Percentiles rank a stretch among this genome's conserved stretches.
Evolutionary conservation across 495 filamentous ascomycete genomes (phyloP).

Genomic region (Penicillium canescens): DNA sequence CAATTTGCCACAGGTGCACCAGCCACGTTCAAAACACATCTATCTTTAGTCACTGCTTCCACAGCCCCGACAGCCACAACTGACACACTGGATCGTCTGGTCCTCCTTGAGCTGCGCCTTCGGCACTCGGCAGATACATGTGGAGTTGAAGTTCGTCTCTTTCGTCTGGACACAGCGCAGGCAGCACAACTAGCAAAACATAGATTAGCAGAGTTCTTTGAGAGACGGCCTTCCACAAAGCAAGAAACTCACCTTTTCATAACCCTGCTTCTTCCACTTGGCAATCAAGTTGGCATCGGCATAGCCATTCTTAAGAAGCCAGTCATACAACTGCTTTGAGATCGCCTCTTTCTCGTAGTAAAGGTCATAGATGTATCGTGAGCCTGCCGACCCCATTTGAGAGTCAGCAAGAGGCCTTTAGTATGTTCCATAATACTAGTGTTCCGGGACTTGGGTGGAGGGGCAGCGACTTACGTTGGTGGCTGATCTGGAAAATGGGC

Average conservation of each 20-base stretch:
- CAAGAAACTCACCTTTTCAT: conserved; percentile 75
- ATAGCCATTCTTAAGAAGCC: conserved; percentile 94
- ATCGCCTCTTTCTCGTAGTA: conserved; percentile 99
- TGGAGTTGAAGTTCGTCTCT: conserved; percentile 97
- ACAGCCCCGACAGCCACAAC: conserved; percentile 91
- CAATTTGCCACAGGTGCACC: background rate
- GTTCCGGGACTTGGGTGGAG: too few species aligned
- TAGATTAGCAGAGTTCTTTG: conserved; percentile 11
- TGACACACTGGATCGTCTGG: conserved; percentile 91
- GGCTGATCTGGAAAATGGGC: conserved; percentile 96
- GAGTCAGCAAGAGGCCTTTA: background rate
- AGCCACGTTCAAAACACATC: background rate
- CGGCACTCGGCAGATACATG: conserved; percentile 96
- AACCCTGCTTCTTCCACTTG: conserved; percentile 99
- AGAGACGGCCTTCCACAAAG: background rate
- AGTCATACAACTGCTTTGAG: conserved; percentile 87
- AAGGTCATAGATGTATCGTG: conserved; percentile 92
- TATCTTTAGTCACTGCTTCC: conserved; percentile 70
- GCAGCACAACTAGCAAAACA: conserved; percentile 71
- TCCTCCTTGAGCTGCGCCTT: conserved; percentile 89
- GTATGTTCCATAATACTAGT: too few species aligned
- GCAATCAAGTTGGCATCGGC: conserved; percentile 93
- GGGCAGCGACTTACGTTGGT: conserved; percentile 70
- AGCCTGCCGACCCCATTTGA: conserved; percentile 45
- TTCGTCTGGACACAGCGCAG: conserved; percentile 96